Base-by-base conservation (phyloP, 2,329 filamentous ascomycete genomes). In the Chaetomiaceae sp. region DNA sequence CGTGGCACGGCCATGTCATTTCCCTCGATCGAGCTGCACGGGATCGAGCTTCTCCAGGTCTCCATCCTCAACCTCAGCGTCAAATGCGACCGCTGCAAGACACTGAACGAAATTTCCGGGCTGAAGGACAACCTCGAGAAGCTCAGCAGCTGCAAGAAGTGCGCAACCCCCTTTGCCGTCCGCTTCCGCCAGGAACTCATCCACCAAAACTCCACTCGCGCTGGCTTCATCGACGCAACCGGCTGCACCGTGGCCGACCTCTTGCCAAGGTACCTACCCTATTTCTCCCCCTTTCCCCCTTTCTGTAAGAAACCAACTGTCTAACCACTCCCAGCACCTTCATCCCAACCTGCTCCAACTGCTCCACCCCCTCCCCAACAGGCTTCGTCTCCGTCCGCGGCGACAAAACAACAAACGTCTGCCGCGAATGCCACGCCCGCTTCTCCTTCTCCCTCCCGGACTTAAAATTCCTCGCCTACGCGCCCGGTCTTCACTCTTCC, bases 371-470 rank as follows among this genome's bases (percentile, higher is more conserved):
- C 1, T 82, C 84, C 57, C 78, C 80, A 4, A 76, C 79, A 17
- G 88, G 87, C 1, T 77, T 94, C 31, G 77, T 85, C 15, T 84
- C 87, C 4, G 87, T 92, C 6, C 79, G 86, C 23, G 88, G 88
- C 42, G 88, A 92, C 55, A 82, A 81, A 17, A 80, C 82, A 20
- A 84, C 83, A 64, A 88, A 89, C 54, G 79, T 89, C 34, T 95
- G 89, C 70, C 82, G 89, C 45, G 81, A 87, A 63, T 95, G 89
- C 67, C 89, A 94, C 73, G 76, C 78, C 49, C 87, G 85, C 66
- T 91, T 94, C 79, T 87, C 81, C 15, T 89, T 94, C 71, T 85
- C 84, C 66, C 81, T 94, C 43, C 86, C 87, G 22, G 84, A 90
- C 57, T 80, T 91, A 58, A 89, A 87, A 66, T 91, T 95, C 69